Percentiles rank a stretch among this genome's conserved stretches.
Conservation (phyloP, 768 basidiomycete species). For the Porphyrellus cyaneotinctus region DNA sequence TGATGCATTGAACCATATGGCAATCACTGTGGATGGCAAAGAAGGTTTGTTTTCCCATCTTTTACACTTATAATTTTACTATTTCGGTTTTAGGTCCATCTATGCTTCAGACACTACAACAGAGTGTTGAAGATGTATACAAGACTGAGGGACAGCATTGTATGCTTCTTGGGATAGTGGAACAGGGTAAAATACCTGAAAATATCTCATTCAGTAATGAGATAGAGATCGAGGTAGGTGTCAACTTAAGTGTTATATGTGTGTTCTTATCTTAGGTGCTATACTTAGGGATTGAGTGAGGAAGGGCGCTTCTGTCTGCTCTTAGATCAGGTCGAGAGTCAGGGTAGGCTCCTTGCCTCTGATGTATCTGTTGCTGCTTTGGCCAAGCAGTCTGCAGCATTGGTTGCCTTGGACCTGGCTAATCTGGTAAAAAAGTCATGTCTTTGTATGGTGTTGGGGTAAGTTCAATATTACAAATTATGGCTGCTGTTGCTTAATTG, state of each 20-base stretch:
- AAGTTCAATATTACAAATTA: neutral
- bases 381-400: constrained; percentile 86
- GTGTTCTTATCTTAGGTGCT: neutral
- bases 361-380: constrained; percentile 74
- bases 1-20: constrained; percentile 73
- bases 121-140: constrained; percentile 61
- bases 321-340: constrained; percentile 35
- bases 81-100: constrained; percentile 44
- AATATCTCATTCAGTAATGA: constrained; percentile 84
- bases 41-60: constrained; percentile 36
- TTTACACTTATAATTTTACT: neutral
- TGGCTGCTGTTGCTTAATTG: neutral
- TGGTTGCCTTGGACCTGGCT: constrained; percentile 77
- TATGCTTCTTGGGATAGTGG: constrained; percentile 69
- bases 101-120: constrained; percentile 53
- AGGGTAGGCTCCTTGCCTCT: constrained; percentile 45
- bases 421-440: constrained; percentile 62
- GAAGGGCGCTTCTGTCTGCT: constrained; percentile 64
- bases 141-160: constrained; percentile 64
- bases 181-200: constrained; percentile 59
- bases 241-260: neutral
- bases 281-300: constrained; percentile 82
- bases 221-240: constrained; percentile 61
- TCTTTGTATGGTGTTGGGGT: constrained; percentile 39
- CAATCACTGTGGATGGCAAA: constrained; percentile 56